A percentile compares a stretch with the other conserved stretches of the same genome.
phyloP scores from a whole-genome alignment of 352 stramenopile species.

The Phytophthora sp. region DNA sequence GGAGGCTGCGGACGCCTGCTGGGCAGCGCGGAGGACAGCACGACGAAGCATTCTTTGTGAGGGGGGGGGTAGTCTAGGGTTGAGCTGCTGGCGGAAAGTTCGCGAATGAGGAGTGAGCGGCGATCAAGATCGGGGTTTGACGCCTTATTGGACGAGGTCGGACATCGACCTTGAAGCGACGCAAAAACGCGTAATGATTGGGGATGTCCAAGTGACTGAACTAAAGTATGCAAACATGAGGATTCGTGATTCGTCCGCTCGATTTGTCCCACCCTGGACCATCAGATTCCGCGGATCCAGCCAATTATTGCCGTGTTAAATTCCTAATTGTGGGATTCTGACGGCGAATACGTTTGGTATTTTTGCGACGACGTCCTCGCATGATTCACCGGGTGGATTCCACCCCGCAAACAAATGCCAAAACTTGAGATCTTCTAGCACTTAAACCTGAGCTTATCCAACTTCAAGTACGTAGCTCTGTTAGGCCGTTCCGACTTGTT shows the following conservation, averaged over 20 bases:
- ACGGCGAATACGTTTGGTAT: no score
- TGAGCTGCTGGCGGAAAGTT: slow-evolving; percentile 40
- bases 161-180: slow-evolving; percentile 33
- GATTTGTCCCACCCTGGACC: slow-evolving; percentile 17
- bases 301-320: no score
- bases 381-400: no score
- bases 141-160: no score
- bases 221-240: slow-evolving; percentile 3
- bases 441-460: slow-evolving; percentile 31
- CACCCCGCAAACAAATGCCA: no score
- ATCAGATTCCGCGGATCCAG: slow-evolving; percentile 25
- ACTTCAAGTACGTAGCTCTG: slow-evolving; percentile 34
- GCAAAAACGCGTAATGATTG: slow-evolving; percentile 25
- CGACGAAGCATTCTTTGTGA: slow-evolving; percentile 57
- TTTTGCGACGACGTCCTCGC: no score
- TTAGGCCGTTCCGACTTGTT: no score
- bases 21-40: slow-evolving; percentile 31
- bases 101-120: slow-evolving; percentile 39
- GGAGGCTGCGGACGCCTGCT: slow-evolving; percentile 44
- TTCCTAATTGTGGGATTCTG: no score
- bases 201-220: slow-evolving; percentile 13
- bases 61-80: background rate
- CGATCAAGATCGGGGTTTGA: no score
- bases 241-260: slow-evolving; percentile 9
- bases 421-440: slow-evolving; percentile 5